Evolutionary conservation across 208 protist genomes (phyloP), one percentile per base, ranked within the genome.

Genomic region (Acanthamoeba rhysodes): DNA sequence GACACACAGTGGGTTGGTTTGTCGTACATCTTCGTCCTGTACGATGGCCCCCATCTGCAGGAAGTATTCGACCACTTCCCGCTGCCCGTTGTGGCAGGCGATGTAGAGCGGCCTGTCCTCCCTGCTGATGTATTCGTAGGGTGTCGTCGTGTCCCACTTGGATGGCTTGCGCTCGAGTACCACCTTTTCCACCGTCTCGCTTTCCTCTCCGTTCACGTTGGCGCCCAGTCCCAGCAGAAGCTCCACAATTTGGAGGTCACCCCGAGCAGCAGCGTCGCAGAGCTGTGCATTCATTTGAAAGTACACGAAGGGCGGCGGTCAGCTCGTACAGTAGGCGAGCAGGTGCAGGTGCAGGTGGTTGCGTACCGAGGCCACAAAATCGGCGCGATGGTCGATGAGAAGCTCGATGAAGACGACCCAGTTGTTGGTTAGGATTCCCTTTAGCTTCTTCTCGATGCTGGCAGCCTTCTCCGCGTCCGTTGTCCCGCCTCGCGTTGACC

Each of bases 171-270:
- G 87, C 45, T 93, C 87, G 32, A 93, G 64, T 27, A 93, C 55
- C n/a, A 93, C 87, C 22, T 93, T 93, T 41, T 93, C 87, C 55
- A 93, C 87, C 24, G 87, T 93, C 87, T 93, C 87, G 64, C 87
- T 76, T 34, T 93, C 87, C 64, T 93, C 87, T 18, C 87, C 87
- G 57, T 93, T 93, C 22, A 93, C 87, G 22, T 93, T 93, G 9
- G 87, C 87, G 41, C 87, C 87, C 32, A 93, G 59, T 14, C 87
- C 87, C 29, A 93, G 24, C 24, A 93, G n/a, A 4, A 93, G 64
- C 45, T 93, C 87, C 62, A 74, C 87, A 22, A 87, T 59, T 24
- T 87, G 41, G 16, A 87, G 16, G 32, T 87, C 78, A 6, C 78
- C 78, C 20, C 37, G 7, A 0, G 78, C 78, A 53, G 78, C 78